These are phyloP conservation scores for Aspergillus oerlinghausenensis DNA, from an alignment of 2,329 filamentous ascomycete species.

Conservation along the genomic window DNA sequence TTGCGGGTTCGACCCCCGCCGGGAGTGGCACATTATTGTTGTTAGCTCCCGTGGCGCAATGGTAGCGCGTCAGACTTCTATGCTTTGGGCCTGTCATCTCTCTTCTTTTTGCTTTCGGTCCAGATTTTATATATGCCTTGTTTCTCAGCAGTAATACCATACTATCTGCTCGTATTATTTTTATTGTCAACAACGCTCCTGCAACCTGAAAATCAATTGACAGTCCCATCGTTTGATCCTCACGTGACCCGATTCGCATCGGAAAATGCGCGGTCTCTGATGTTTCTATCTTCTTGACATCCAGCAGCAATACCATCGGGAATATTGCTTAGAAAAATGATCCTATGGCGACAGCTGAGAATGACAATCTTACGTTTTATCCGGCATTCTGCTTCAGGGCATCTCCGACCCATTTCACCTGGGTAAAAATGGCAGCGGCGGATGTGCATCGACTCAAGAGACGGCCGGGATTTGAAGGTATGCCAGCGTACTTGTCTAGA, in stretches of 20 bases:
- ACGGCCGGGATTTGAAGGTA: constrained; percentile 50
- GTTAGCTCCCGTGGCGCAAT: background rate
- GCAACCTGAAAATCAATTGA: too few relatives aligned
- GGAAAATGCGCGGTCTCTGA: background rate
- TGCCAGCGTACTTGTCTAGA: constrained; percentile 2
- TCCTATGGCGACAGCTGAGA: constrained; percentile 20
- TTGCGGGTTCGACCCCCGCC: background rate
- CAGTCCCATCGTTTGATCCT: too few relatives aligned
- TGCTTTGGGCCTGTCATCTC: background rate
- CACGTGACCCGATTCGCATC: background rate
- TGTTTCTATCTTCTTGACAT: background rate
- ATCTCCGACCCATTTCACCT: constrained; percentile 58
- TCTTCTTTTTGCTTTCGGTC: background rate
- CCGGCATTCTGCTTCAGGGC: constrained; percentile 56
- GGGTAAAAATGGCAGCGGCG: constrained; percentile 57
- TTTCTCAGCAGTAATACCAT: background rate
- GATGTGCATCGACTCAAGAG: constrained; percentile 52
- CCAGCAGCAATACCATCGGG: background rate
- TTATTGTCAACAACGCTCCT: too few relatives aligned
- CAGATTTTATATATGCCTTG: background rate
- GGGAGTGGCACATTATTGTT: background rate
- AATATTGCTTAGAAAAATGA: constrained; percentile 17
- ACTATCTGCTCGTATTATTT: background rate
- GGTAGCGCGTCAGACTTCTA: background rate
- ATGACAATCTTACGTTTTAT: constrained; percentile 43